These are phyloP conservation scores for Nephelium lappaceum DNA, from an alignment of 345 rosid species.

Conservation along the genomic window DNA sequence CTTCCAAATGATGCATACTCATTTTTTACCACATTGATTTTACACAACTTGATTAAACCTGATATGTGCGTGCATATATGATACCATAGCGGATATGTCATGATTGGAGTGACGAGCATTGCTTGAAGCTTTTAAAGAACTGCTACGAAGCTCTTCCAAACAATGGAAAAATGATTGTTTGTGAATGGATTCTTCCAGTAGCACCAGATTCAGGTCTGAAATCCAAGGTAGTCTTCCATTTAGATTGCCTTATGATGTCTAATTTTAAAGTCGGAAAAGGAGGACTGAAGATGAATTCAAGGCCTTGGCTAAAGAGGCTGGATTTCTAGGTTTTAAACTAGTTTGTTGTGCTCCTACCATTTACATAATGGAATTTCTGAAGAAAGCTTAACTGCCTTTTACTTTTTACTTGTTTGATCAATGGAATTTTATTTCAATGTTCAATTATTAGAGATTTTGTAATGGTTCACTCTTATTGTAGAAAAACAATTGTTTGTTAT, in stretches of 20 bases:
- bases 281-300: slow-evolving; percentile 78
- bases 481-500: no score
- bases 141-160: slow-evolving; percentile 73
- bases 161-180: slow-evolving; percentile 77
- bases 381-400: slow-evolving; percentile 31
- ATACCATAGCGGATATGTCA: slow-evolving; percentile 77
- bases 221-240: slow-evolving; percentile 65
- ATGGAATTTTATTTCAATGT: no score
- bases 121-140: slow-evolving; percentile 65
- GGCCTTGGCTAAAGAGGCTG: slow-evolving; percentile 70
- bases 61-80: not conserved
- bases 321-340: slow-evolving; percentile 68
- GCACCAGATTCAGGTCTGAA: slow-evolving; percentile 70
- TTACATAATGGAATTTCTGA: slow-evolving; percentile 73
- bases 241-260: slow-evolving; percentile 83
- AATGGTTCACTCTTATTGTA: no score
- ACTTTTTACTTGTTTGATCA: no score
- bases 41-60: no score
- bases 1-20: no score
- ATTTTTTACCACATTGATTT: not conserved
- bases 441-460: no score
- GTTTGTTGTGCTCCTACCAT: slow-evolving; percentile 57
- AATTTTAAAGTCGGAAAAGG: slow-evolving; percentile 89
- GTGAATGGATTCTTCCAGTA: slow-evolving; percentile 73
- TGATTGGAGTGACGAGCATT: slow-evolving; percentile 83